Percentiles rank a stretch among this genome's conserved stretches.
These are phyloP conservation scores for Aspergillus neotritici DNA, from an alignment of 2,329 filamentous ascomycete genomes.

Conservation along the genomic window DNA sequence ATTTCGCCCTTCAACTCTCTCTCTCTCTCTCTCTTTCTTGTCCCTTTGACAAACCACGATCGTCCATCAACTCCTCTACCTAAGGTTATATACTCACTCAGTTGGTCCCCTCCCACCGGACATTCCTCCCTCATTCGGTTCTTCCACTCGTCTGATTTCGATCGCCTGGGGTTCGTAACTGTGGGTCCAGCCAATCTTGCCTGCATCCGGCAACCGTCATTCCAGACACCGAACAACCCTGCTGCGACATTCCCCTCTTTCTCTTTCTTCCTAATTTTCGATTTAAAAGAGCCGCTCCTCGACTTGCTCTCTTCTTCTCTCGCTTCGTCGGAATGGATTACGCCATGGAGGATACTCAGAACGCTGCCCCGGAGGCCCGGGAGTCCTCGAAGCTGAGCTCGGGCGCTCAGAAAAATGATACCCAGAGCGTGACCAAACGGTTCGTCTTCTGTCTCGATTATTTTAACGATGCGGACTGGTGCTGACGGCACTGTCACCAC, in stretches of 20 bases:
- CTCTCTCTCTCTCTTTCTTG: too few relatives aligned
- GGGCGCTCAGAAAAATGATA: conserved; percentile 55
- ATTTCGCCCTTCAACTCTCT: too few relatives aligned
- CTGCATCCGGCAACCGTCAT: conserved; percentile 28
- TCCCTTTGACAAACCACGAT: too few relatives aligned
- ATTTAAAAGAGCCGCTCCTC: conserved; percentile 1
- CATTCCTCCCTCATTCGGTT: neutral
- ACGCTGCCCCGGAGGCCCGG: conserved; percentile 58
- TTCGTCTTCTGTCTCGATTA: conserved; percentile 31
- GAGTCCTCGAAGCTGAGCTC: conserved; percentile 57
- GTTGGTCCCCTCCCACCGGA: neutral
- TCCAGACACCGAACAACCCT: conserved; percentile 27
- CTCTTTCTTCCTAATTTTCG: conserved; percentile 5
- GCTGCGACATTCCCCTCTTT: conserved; percentile 17
- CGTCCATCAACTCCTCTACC: too few relatives aligned
- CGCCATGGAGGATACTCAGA: conserved; percentile 59
- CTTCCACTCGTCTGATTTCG: conserved; percentile 10
- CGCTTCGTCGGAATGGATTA: conserved; percentile 45
- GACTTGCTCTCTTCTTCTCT: neutral
- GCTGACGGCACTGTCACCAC: conserved; percentile 4
- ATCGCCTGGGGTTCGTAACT: conserved; percentile 14
- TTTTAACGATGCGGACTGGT: neutral
- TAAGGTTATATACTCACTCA: too few relatives aligned
- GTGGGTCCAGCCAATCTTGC: conserved; percentile 17
- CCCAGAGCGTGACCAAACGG: conserved; percentile 74